These are phyloP conservation scores for Wickerhamiella hasegawae DNA, from an alignment of 805 yeast genomes.

Conservation along the genomic window DNA sequence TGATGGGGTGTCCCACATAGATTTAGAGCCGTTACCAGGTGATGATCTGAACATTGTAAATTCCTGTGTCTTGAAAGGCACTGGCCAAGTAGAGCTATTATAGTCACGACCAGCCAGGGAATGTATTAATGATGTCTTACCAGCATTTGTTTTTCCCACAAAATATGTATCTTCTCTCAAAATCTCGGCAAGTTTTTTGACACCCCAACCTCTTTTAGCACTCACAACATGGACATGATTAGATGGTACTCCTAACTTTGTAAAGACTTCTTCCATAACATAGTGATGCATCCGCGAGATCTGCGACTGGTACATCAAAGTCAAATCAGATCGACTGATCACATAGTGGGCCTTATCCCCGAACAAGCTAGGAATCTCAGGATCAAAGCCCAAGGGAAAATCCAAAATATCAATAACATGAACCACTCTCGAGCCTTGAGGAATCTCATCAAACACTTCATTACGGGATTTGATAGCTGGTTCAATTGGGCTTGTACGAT, in stretches of 20 bases:
- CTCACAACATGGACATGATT: constrained; percentile 34
- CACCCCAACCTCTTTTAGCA: constrained; percentile 38
- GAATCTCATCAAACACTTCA: constrained; percentile 17
- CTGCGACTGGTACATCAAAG: constrained; percentile 18
- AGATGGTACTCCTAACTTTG: constrained; percentile 21
- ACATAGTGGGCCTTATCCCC: constrained; percentile 19
- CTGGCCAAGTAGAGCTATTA: constrained; percentile 27
- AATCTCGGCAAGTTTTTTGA: constrained; percentile 23
- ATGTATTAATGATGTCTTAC: constrained; percentile 60
- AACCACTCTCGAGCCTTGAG: constrained; percentile 34
- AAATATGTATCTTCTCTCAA: constrained; percentile 26
- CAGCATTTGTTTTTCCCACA: constrained; percentile 85
- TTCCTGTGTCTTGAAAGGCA: constrained; percentile 62
- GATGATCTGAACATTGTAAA: too few species aligned
- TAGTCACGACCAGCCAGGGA: constrained; percentile 38
- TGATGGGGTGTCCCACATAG: too few species aligned
- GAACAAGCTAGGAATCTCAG: constrained; percentile 19
- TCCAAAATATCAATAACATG: constrained; percentile 54
- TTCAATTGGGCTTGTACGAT: constrained; percentile 2
- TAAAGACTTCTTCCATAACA: constrained; percentile 23
- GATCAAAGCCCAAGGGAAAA: constrained; percentile 47
- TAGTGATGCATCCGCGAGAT: constrained; percentile 16
- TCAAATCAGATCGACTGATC: constrained; percentile 29
- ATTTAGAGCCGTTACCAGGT: too few species aligned
- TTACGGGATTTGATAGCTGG: constrained; percentile 10